A percentile compares a stretch with the other conserved stretches of the same genome.
phyloP scores from a whole-genome alignment of 1,139 yeast genomes.

The Candida smagusa region DNA sequence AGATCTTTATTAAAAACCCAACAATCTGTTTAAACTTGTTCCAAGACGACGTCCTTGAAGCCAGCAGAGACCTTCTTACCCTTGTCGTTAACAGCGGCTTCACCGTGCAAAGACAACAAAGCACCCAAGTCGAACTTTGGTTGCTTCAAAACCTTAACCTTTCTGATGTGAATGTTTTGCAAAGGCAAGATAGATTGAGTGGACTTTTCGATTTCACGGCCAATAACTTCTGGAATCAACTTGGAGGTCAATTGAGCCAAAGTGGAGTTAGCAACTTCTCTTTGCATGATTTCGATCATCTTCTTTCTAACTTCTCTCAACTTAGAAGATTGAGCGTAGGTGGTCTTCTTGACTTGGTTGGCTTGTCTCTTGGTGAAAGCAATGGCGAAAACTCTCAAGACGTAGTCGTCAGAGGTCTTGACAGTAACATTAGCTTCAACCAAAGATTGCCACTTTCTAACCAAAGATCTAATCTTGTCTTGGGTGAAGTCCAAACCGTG shows the following conservation, averaged over 20 bases:
- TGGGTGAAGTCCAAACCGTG: slow-evolving; percentile 51
- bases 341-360: slow-evolving; percentile 50
- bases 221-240: slow-evolving; percentile 52
- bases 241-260: slow-evolving; percentile 50
- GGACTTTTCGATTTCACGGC: slow-evolving; percentile 53
- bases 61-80: slow-evolving; percentile 50
- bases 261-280: slow-evolving; percentile 50
- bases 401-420: slow-evolving; percentile 50
- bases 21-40: slow-evolving; percentile 17
- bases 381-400: slow-evolving; percentile 49
- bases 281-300: slow-evolving; percentile 51
- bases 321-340: slow-evolving; percentile 50
- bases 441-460: slow-evolving; percentile 53
- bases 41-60: slow-evolving; percentile 53
- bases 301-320: slow-evolving; percentile 51
- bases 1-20: neutral
- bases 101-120: slow-evolving; percentile 52
- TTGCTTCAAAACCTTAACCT: slow-evolving; percentile 51
- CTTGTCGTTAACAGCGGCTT: slow-evolving; percentile 48
- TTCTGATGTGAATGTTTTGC: slow-evolving; percentile 52
- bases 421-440: slow-evolving; percentile 53
- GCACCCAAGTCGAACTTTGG: slow-evolving; percentile 54
- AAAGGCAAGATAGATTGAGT: slow-evolving; percentile 51
- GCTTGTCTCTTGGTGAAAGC: slow-evolving; percentile 54
- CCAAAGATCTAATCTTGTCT: slow-evolving; percentile 51